Percentiles rank a stretch among this genome's conserved stretches.
Conservation (phyloP, 2,329 filamentous ascomycete genomes). For the Neofusicoccum sp. region DNA sequence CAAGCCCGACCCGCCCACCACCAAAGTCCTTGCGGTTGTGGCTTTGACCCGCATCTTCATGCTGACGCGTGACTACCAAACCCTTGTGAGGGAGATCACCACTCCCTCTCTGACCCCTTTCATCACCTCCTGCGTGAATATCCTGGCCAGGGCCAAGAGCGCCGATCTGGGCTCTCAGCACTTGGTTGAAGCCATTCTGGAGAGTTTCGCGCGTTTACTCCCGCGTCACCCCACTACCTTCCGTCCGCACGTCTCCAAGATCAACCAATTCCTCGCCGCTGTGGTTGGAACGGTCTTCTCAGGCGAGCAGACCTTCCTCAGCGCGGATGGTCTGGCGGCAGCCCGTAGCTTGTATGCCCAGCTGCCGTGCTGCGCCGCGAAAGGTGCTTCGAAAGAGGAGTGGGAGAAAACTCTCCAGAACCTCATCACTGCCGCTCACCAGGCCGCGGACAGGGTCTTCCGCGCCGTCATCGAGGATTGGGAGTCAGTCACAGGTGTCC, state of each 20-base stretch:
- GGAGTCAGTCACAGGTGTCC: slow-evolving; percentile 60
- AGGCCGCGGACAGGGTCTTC: slow-evolving; percentile 72
- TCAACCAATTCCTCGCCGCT: slow-evolving; percentile 59
- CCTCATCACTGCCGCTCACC: slow-evolving; percentile 65
- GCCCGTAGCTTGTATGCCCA: slow-evolving; percentile 66
- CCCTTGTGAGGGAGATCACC: slow-evolving; percentile 80
- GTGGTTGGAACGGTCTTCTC: slow-evolving; percentile 45
- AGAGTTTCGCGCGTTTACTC: slow-evolving; percentile 68
- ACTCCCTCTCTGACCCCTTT: slow-evolving; percentile 77
- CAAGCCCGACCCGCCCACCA: slow-evolving; percentile 74
- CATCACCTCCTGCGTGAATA: slow-evolving; percentile 67
- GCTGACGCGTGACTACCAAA: slow-evolving; percentile 77
- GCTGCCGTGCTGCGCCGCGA: slow-evolving; percentile 78
- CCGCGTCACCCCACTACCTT: slow-evolving; percentile 82
- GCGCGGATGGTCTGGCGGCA: slow-evolving; percentile 62
- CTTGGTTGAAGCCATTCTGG: slow-evolving; percentile 66
- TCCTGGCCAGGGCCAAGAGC: slow-evolving; percentile 25
- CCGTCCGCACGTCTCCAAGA: slow-evolving; percentile 69
- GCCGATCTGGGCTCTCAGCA: slow-evolving; percentile 17
- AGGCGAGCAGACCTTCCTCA: slow-evolving; percentile 36
- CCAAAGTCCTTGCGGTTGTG: slow-evolving; percentile 74
- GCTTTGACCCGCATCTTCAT: slow-evolving; percentile 80
- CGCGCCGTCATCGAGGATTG: slow-evolving; percentile 78
- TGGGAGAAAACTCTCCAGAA: slow-evolving; percentile 68
- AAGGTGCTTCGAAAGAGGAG: slow-evolving; percentile 72